These are phyloP conservation scores for Arthrocladium fulminans DNA, from an alignment of 2,329 filamentous ascomycete species.

Conservation along the genomic window DNA sequence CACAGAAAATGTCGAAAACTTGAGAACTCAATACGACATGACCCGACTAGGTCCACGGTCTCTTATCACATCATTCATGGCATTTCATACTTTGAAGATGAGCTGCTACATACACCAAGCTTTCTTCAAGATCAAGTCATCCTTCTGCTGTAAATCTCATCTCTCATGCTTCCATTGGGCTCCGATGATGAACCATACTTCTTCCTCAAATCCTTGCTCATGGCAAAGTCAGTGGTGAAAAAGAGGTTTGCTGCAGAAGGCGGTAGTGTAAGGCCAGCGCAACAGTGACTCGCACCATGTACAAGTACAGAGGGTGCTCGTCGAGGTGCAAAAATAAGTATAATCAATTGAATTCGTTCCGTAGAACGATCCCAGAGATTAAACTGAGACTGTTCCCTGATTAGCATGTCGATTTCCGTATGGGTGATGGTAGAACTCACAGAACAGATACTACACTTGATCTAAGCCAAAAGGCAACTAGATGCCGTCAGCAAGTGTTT, in stretches of 20 bases:
- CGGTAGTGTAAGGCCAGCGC: slow-evolving; percentile 68
- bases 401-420: background rate
- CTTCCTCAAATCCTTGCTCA: slow-evolving; percentile 7
- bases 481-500: slow-evolving; percentile 9
- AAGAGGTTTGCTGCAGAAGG: slow-evolving; percentile 56
- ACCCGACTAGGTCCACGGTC: too few relatives aligned
- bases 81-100: too few relatives aligned
- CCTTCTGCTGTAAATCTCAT: too few relatives aligned
- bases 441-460: slow-evolving; percentile 96
- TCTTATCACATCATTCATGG: too few relatives aligned
- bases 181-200: too few relatives aligned
- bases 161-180: too few relatives aligned
- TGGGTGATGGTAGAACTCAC: slow-evolving; percentile 57
- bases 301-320: slow-evolving; percentile 61
- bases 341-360: slow-evolving; percentile 65
- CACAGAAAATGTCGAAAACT: too few relatives aligned
- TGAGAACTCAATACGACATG: too few relatives aligned
- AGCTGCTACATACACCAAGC: too few relatives aligned
- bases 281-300: slow-evolving; percentile 56
- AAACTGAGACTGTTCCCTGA: slow-evolving; percentile 27
- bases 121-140: too few relatives aligned
- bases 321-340: slow-evolving; percentile 62
- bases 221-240: slow-evolving; percentile 8
- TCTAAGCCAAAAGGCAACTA: slow-evolving; percentile 53
- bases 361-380: slow-evolving; percentile 81